Base-by-base conservation (phyloP, 2,329 filamentous ascomycete species). In the Beauveria bassiana region DNA sequence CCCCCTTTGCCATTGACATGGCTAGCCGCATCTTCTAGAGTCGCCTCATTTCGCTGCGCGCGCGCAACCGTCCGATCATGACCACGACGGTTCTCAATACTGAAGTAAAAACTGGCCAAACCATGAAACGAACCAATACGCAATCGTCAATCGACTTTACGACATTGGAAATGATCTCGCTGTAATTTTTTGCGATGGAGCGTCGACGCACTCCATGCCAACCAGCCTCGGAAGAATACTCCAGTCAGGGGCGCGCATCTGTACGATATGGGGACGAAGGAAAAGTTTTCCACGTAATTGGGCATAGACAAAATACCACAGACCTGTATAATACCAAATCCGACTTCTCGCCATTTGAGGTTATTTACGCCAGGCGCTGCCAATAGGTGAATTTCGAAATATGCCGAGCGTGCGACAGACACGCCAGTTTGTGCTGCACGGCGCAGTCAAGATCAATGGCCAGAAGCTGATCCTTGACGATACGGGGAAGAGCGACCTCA, bases 371-470 rank as follows among this genome's bases (percentile, higher is more conserved):
- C 46, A 22, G 22, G 38, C 22, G 10, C 38, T 8, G 26, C 20
- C 26, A 3, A 10, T 45, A 34, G 1, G 20, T 26, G 8, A 40
- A 34, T 22, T 9, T 4, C 20, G 9, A 40, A 12, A 58, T 16
- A 7, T 7, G 28, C 8, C 91, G 75, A 97, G 92, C 75, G 85
- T 90, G 42, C 84, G 93, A 67, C 95, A 99, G 76, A 95, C 96
- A 16, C 86, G 93, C 67, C 93, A 98, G 69, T 96, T 98, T 71
- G 90, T 96, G 62, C 85, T 96, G 31, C 95, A 99, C 75, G 95
- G 95, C 31, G 86, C 86, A 63, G 95, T 99, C 64, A 96, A 87
- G 70, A 95, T 99, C 72, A 99, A 99, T 78, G 95, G 95, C 65
- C 92, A 96, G 77, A 93, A 92, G 86, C 93, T 96, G 75, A 12